Evolutionary conservation across 2,329 filamentous ascomycete genomes (phyloP), one percentile per base, ranked within the genome.

Genomic region (Akanthomyces lecanii): DNA sequence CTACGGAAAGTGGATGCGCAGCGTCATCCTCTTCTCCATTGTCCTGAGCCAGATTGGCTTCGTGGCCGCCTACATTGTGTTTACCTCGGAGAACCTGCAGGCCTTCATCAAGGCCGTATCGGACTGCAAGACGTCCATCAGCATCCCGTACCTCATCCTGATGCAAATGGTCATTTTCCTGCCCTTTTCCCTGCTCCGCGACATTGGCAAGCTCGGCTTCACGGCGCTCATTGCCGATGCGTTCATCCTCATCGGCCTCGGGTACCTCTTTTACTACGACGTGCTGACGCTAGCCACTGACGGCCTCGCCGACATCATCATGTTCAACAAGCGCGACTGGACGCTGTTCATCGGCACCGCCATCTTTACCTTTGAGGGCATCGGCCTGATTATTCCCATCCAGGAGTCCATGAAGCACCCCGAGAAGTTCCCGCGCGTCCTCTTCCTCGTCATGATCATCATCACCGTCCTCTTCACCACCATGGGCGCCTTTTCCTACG

Each of bases 301-400:
- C 63, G 92, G 92, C 14, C 77, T 97, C 28, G 84, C 92, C 5
- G 95, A 99, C 73, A 93, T 98, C 71, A 85, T 90, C 68, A 83
- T 89, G 71, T 98, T 99, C 82, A 99, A 99, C 79, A 77, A 89
- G 47, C 86, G 89, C 65, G 89, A 92, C 74, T 99, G 96, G 95
- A 97, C 95, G 0, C 83, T 99, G 5, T 98, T 99, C 75, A 99
- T 99, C 70, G 96, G 95, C 65, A 99, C 96, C 0, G 95, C 96
- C 33, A 98, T 99, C 73, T 99, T 99, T 78, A 98, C 95, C 0
- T 99, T 98, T 72, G 95, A 99, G 74, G 95, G 95, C 33, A 96
- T 99, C 65, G 96, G 95, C 14, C 85, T 99, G 55, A 96, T 99
- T 75, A 97, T 99, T 66, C 95, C 96, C 0, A 97, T 99, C 65